These are phyloP conservation scores for Daphne laureola DNA, from an alignment of 441 rosid species.

Conservation along the genomic window DNA sequence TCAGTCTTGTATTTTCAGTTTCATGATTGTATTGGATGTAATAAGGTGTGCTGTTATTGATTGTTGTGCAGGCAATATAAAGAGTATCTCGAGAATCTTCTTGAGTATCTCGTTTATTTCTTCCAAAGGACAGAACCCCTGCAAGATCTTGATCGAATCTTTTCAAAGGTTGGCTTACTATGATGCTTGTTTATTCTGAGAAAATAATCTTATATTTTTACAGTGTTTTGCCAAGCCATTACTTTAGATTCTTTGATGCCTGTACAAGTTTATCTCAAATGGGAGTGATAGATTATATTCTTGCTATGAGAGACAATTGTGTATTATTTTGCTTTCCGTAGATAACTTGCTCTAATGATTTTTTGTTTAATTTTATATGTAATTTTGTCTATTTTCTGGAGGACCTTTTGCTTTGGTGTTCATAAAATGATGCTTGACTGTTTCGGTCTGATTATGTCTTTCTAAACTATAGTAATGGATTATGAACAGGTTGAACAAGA, in stretches of 20 bases:
- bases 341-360: too few species aligned
- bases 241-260: too few species aligned
- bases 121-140: slow-evolving; percentile 90
- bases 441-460: too few species aligned
- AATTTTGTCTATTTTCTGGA: too few species aligned
- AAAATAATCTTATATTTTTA: not conserved
- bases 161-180: slow-evolving; percentile 51
- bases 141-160: slow-evolving; percentile 89
- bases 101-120: slow-evolving; percentile 69
- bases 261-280: too few species aligned
- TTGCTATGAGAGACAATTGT: too few species aligned
- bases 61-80: slow-evolving; percentile 63
- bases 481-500: slow-evolving; percentile 57
- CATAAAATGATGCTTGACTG: too few species aligned
- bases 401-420: too few species aligned
- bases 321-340: too few species aligned
- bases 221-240: too few species aligned
- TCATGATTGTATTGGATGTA: slow-evolving; percentile 14
- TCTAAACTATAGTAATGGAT: not conserved
- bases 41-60: not conserved
- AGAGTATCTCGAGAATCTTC: slow-evolving; percentile 72
- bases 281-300: too few species aligned
- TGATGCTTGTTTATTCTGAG: slow-evolving; percentile 1
- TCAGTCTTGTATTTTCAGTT: slow-evolving; percentile 4
- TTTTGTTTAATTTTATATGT: too few species aligned